Evolutionary conservation across 352 stramenopile genomes (phyloP).

Genomic region (Pythium myriotylum): DNA sequence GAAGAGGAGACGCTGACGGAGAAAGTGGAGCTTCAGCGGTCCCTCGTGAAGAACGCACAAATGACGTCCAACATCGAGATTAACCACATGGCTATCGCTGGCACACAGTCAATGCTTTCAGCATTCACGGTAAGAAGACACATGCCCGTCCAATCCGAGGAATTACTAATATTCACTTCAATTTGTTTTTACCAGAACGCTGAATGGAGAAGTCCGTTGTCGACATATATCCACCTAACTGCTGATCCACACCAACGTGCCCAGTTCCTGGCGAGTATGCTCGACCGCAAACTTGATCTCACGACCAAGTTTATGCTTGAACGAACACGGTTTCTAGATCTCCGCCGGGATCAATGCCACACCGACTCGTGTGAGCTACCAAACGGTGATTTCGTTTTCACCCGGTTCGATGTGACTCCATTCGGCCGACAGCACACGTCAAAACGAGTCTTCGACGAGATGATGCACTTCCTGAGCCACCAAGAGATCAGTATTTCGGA

Average conservation of each 20-base stretch:
- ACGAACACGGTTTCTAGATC: constrained; percentile 19
- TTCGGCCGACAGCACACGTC: constrained; percentile 2
- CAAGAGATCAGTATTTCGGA: constrained; percentile 30
- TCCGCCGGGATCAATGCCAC: constrained; percentile 16
- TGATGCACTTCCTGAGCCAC: constrained; percentile 20
- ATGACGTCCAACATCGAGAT: constrained; percentile 6
- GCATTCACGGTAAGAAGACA: constrained; percentile 10
- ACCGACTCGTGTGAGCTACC: constrained; percentile 12
- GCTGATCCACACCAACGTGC: constrained; percentile 3
- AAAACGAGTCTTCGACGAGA: constrained; percentile 21
- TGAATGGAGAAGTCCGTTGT: constrained; percentile 9
- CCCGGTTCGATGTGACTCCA: constrained; percentile 25
- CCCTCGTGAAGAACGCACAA: constrained; percentile 2
- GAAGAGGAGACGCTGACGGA: constrained; percentile 6
- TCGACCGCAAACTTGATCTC: constrained; percentile 11
- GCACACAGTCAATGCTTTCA: constrained; percentile 27
- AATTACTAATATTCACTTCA: background rate
- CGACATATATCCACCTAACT: constrained; percentile 20
- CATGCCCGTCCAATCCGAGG: background rate
- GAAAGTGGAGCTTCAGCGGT: constrained; percentile 15
- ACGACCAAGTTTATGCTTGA: constrained; percentile 18
- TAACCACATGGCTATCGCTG: constrained; percentile 21
- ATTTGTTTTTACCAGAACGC: constrained; percentile 3
- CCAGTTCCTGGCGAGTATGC: background rate
- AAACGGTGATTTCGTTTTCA: constrained; percentile 26